These are phyloP conservation scores for Phytopythium vexans DNA, from an alignment of 352 stramenopile genomes.

Conservation along the genomic window DNA sequence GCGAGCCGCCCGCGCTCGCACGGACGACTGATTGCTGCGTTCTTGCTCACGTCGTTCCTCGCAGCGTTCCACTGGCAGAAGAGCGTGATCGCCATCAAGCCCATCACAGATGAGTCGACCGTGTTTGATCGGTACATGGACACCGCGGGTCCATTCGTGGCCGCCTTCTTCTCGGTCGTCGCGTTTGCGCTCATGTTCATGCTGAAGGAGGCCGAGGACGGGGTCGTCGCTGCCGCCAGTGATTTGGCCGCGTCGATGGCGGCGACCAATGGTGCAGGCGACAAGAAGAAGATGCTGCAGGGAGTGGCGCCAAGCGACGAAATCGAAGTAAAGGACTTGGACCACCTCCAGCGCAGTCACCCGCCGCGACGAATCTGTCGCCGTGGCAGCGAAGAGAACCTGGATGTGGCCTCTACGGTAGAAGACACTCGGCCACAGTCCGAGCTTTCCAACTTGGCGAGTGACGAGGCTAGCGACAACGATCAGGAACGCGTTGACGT, in stretches of 20 bases:
- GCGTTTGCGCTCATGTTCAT: slow-evolving; percentile 50
- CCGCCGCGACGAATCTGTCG: no score
- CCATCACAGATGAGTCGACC: slow-evolving; percentile 20
- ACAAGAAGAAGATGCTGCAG: no score
- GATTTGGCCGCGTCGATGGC: no score
- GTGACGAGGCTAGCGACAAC: no score
- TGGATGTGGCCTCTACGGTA: no score
- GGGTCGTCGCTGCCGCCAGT: not conserved
- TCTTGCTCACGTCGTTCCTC: slow-evolving; percentile 57
- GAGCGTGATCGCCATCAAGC: slow-evolving; percentile 37
- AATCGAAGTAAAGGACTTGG: not conserved
- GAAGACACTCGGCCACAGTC: no score
- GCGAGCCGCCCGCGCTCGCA: slow-evolving; percentile 12
- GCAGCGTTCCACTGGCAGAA: slow-evolving; percentile 78
- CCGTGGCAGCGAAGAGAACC: no score
- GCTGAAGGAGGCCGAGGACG: slow-evolving; percentile 43
- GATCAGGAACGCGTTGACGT: no score
- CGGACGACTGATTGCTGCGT: slow-evolving; percentile 39
- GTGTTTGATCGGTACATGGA: slow-evolving; percentile 59
- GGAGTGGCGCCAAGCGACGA: no score
- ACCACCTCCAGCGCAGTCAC: not conserved
- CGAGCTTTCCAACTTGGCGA: no score
- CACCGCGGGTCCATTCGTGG: slow-evolving; percentile 35
- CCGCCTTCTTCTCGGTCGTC: slow-evolving; percentile 46
- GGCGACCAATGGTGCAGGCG: no score